Evolutionary conservation across 352 stramenopile species (phyloP).

Genomic region (Blastocystis sp.): DNA sequence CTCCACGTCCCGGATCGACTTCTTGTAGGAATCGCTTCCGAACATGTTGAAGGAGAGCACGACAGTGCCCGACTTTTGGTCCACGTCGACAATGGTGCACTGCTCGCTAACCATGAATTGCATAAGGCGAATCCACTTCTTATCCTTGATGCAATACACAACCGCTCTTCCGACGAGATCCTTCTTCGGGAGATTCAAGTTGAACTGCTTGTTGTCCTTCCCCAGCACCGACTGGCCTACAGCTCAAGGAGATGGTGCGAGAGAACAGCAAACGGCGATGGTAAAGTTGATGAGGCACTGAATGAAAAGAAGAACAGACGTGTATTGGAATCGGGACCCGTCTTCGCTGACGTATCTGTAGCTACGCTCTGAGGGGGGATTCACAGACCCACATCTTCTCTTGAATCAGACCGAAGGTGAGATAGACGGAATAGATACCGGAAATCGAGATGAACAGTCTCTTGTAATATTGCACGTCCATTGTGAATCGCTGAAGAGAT

Average conservation of each 20-base stretch:
- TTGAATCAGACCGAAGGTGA: conserved; percentile 85
- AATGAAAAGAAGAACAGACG: conserved; percentile 85
- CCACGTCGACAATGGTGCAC: conserved; percentile 29
- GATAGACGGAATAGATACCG: conserved; percentile 85
- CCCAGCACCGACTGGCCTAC: not conserved
- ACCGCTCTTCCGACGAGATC: conserved; percentile 44
- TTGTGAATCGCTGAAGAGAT: not conserved
- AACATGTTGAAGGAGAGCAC: conserved; percentile 64
- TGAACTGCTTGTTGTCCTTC: conserved; percentile 2
- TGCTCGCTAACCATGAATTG: conserved; percentile 18
- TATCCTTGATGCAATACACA: conserved; percentile 51
- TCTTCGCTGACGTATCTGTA: conserved; percentile 77
- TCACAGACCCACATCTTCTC: conserved; percentile 81
- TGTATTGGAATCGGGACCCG: conserved; percentile 83
- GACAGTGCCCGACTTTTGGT: conserved; percentile 51
- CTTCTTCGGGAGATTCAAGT: conserved; percentile 40
- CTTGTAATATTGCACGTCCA: conserved; percentile 60
- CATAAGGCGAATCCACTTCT: conserved; percentile 13
- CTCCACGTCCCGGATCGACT: conserved; percentile 13
- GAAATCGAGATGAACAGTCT: conserved; percentile 78
- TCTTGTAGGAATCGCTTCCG: conserved; percentile 36
- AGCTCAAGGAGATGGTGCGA: not conserved
- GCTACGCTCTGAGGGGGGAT: conserved; percentile 71
- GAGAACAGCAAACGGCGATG: conserved; percentile 74
- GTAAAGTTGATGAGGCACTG: conserved; percentile 83